phyloP scores from a whole-genome alignment of 148 eudicot species.

The Agrostemma githago region DNA sequence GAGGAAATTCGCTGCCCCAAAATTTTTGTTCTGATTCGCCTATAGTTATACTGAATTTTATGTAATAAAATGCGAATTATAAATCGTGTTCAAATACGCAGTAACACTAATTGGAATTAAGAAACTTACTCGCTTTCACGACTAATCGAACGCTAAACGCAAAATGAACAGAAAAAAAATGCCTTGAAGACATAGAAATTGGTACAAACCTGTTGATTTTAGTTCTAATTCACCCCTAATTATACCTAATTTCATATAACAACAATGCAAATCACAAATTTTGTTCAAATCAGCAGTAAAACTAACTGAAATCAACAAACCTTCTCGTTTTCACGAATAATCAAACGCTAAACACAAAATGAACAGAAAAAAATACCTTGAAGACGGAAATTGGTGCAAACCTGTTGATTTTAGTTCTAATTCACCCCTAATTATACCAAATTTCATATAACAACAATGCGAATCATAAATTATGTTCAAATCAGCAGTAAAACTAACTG shows the following conservation, averaged over 20 bases:
- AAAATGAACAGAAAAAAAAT: background rate
- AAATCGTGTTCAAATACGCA: background rate
- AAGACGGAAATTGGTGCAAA: constrained; percentile 12
- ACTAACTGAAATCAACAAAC: background rate
- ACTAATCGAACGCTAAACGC: background rate
- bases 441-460: background rate
- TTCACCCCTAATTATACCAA: background rate
- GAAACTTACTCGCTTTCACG: background rate
- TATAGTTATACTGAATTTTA: background rate
- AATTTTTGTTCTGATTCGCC: no score
- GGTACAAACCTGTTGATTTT: constrained; percentile 39
- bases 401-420: constrained; percentile 32
- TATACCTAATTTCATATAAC: constrained; percentile 1
- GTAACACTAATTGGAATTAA: background rate
- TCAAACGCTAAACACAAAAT: constrained; percentile 2
- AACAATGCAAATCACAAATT: background rate
- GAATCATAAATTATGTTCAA: background rate
- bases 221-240: no score
- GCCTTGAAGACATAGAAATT: background rate
- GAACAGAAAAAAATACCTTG: background rate
- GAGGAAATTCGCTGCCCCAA: no score
- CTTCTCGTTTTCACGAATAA: background rate
- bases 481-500: background rate
- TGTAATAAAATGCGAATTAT: background rate
- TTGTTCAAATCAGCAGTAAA: background rate